Conservation (phyloP, 805 yeast species). For the Yamadazyma nakazawae region DNA sequence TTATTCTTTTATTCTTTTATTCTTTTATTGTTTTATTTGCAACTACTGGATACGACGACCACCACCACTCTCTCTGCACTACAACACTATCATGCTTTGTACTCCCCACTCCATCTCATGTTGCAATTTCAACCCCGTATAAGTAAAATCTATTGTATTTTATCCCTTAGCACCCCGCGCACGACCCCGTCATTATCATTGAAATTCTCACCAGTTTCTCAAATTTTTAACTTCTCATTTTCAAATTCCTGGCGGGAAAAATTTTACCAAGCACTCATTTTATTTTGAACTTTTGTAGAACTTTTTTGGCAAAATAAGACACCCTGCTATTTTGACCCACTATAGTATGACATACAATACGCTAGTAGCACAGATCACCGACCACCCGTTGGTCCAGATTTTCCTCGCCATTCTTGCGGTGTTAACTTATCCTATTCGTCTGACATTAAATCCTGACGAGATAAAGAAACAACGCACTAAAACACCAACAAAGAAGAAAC, state of each 20-base stretch:
- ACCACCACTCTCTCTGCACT: too few species aligned
- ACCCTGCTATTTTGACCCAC: background rate
- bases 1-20: too few species aligned
- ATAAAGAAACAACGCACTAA: background rate
- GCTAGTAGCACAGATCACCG: background rate
- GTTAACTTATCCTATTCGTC: conserved; percentile 2
- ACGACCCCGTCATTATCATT: background rate
- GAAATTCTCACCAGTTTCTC: background rate
- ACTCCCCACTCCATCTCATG: background rate
- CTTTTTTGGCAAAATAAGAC: background rate
- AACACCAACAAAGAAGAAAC: background rate
- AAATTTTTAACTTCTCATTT: background rate
- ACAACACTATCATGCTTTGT: too few species aligned
- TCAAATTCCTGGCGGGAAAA: background rate
- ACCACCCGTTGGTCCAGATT: conserved; percentile 10
- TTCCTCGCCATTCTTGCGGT: conserved; percentile 10
- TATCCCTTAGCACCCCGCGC: background rate
- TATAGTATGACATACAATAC: conserved; percentile 1
- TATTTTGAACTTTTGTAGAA: background rate
- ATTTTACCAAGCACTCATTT: background rate
- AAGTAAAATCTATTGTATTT: background rate
- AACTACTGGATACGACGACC: too few species aligned
- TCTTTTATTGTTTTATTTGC: too few species aligned
- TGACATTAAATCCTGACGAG: background rate
- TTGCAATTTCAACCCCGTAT: background rate